phyloP scores from a whole-genome alignment of 148 eudicot genomes.

The Chenopodium berlandieri region DNA sequence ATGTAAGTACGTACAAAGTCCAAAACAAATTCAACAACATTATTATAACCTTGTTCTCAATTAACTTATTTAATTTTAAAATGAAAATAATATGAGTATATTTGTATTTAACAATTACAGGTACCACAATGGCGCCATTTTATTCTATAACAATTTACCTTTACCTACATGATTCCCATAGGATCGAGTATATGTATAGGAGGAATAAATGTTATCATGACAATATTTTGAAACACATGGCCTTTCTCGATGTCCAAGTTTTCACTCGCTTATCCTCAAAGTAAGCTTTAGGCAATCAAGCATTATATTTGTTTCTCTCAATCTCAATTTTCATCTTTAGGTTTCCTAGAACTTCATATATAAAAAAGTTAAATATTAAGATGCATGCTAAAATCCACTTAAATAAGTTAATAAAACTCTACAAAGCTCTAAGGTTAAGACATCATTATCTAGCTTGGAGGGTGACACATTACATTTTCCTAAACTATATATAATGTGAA shows the following conservation, averaged over 20 bases:
- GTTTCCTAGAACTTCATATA: neutral
- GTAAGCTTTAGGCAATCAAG: neutral
- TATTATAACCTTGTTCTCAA: too few relatives aligned
- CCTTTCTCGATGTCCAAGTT: neutral
- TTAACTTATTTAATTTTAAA: too few relatives aligned
- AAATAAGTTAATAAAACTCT: neutral
- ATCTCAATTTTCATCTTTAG: neutral
- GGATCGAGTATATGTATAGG: neutral
- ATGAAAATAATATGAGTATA: too few relatives aligned
- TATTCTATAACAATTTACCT: too few relatives aligned
- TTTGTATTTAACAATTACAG: too few relatives aligned
- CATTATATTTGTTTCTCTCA: neutral
- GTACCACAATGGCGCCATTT: too few relatives aligned
- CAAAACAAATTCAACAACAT: too few relatives aligned
- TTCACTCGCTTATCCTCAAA: slow-evolving; percentile 4
- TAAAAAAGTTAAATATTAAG: neutral
- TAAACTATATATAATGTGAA: too few relatives aligned
- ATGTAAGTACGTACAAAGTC: too few relatives aligned
- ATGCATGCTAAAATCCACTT: neutral
- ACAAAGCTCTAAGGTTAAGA: slow-evolving; percentile 15
- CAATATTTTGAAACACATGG: slow-evolving; percentile 2
- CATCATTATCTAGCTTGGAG: slow-evolving; percentile 23
- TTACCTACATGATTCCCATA: too few relatives aligned
- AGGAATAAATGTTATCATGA: neutral
- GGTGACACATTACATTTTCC: neutral